These are phyloP conservation scores for Daldinia loculata DNA, from an alignment of 495 filamentous ascomycete species.

Conservation along the genomic window DNA sequence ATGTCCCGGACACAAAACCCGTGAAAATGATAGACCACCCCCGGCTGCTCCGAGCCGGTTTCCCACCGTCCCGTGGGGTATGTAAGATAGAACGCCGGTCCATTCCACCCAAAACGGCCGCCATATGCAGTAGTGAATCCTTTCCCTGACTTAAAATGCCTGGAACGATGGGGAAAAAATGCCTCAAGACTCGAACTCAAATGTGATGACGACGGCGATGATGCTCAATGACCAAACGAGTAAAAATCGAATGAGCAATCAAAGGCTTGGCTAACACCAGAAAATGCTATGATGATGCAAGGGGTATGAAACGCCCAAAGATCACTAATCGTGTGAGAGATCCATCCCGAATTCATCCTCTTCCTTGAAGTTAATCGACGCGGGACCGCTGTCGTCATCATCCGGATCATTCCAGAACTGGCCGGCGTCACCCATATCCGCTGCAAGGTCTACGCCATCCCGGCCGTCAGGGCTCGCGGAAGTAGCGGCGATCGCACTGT, in stretches of 20 bases:
- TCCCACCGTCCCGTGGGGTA: conserved; percentile 22
- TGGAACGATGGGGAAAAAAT: conserved; percentile 31
- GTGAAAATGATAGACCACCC: conserved; percentile 16
- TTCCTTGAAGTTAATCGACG: conserved; percentile 79
- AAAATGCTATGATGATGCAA: conserved; percentile 29
- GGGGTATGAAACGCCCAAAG: conserved; percentile 9
- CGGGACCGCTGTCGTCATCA: conserved; percentile 65
- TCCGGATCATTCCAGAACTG: conserved; percentile 78
- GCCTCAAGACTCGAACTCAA: conserved; percentile 25
- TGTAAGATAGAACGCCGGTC: conserved; percentile 35
- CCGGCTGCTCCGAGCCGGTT: conserved; percentile 17
- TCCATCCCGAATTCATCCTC: conserved; percentile 93
- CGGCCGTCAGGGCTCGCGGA: conserved; percentile 77
- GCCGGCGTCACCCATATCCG: conserved; percentile 61
- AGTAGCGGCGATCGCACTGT: conserved; percentile 47
- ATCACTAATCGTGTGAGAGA: conserved; percentile 38
- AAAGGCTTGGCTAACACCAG: conserved; percentile 21
- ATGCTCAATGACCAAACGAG: conserved; percentile 14
- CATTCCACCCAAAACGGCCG: conserved; percentile 32
- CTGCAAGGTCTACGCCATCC: conserved; percentile 63
- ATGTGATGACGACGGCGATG: conserved; percentile 3
- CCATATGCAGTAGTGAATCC: conserved; percentile 36
- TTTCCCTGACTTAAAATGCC: conserved; percentile 36
- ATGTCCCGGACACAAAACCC: conserved; percentile 17
- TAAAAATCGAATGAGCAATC: conserved; percentile 43